Percentiles rank a stretch among this genome's conserved stretches.
These are phyloP conservation scores for Histomonas meleagridis DNA, from an alignment of 208 protist genomes.

Conservation along the genomic window DNA sequence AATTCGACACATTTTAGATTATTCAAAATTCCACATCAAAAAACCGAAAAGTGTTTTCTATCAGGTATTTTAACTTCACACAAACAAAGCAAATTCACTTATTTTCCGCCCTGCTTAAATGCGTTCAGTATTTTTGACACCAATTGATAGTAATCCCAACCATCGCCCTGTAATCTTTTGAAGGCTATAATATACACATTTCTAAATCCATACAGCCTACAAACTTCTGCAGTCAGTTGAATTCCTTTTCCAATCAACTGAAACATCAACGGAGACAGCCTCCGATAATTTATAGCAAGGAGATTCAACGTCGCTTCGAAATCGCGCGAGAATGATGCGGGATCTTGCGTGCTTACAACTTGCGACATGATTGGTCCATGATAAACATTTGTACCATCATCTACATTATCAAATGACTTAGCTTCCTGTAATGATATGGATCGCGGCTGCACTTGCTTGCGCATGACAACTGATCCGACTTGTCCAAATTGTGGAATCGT, in stretches of 20 bases:
- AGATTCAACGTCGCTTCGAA: not conserved
- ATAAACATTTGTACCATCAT: not conserved
- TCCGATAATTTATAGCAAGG: not conserved
- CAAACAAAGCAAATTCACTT: too few relatives aligned
- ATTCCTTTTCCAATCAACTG: not conserved
- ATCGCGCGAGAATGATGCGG: not conserved
- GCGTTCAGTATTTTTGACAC: not conserved
- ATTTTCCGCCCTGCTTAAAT: too few relatives aligned
- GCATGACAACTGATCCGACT: not conserved
- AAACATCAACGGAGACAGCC: not conserved
- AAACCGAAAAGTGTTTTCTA: too few relatives aligned
- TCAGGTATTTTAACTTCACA: too few relatives aligned
- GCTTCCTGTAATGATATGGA: not conserved
- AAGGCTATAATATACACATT: slow-evolving; percentile 11
- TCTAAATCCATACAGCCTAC: not conserved
- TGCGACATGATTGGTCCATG: slow-evolving; percentile 15
- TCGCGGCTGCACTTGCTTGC: not conserved
- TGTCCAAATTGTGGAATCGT: not conserved
- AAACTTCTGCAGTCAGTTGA: not conserved
- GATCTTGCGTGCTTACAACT: not conserved
- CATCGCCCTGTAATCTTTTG: not conserved
- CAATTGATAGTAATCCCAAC: not conserved
- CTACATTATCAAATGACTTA: not conserved
- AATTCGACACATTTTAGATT: too few relatives aligned
- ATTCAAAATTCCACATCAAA: too few relatives aligned